A percentile compares a stretch with the other conserved stretches of the same genome.
Evolutionary conservation across 345 rosid genomes (phyloP).

Genomic region (Microcos paniculata): DNA sequence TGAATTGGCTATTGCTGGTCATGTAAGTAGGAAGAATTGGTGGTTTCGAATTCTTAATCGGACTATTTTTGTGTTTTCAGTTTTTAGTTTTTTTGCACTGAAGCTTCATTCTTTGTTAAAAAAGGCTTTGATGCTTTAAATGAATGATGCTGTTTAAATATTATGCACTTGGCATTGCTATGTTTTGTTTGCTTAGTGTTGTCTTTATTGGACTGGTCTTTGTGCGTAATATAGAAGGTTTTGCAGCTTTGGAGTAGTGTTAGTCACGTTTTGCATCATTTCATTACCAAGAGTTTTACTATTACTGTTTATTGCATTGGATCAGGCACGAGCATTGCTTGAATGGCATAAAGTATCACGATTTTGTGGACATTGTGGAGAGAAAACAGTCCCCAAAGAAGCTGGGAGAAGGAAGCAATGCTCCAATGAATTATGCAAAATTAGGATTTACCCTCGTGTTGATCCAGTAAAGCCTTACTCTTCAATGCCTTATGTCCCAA

Average conservation of each 20-base stretch:
- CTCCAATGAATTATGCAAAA: constrained; percentile 56
- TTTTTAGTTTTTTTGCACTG: neutral
- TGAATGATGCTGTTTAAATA: neutral
- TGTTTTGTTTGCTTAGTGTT: neutral
- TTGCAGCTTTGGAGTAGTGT: neutral
- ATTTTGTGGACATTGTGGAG: constrained; percentile 87
- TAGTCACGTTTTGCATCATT: neutral
- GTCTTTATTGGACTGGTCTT: neutral
- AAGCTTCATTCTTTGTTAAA: neutral
- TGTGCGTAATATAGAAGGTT: neutral
- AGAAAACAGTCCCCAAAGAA: constrained; percentile 59
- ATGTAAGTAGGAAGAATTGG: constrained; percentile 49
- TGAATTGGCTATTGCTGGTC: constrained; percentile 93
- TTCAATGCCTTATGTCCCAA: neutral
- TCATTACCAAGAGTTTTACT: neutral
- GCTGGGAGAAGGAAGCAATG: constrained; percentile 86
- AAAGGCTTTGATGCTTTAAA: neutral
- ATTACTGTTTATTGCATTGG: constrained; percentile 7
- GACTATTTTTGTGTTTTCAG: neutral
- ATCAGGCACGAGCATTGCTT: constrained; percentile 81
- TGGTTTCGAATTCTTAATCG: neutral
- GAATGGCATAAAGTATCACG: constrained; percentile 74
- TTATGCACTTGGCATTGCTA: neutral
- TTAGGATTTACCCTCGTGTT: constrained; percentile 82
- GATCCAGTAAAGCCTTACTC: constrained; percentile 57